Evolutionary conservation across 2,329 filamentous ascomycete species (phyloP), one percentile per base, ranked within the genome.

Genomic region (Bipolaris oryzae): DNA sequence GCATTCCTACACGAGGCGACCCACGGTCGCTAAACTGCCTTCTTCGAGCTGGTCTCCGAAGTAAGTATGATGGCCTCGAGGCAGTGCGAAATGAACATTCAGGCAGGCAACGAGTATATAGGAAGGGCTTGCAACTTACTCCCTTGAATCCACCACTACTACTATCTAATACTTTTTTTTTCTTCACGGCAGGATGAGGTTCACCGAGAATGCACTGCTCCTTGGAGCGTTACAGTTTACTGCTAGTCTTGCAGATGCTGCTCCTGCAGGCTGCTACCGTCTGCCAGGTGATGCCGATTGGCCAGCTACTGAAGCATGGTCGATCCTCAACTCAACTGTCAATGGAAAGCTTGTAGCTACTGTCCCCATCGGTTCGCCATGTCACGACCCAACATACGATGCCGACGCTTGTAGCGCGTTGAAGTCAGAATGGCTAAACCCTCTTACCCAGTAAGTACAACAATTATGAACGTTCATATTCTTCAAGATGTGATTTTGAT

Each of bases 271-370:
- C 9, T 63, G 58, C 45, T 53, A 53, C 35, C 63, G 57, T 42
- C 43, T 60, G 48, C 77, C 76, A 16, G 66, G 69, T 5, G 76
- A 78, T 55, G 52, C 55, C 37, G 74, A 69, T 59, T 79, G 77
- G 77, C 76, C 61, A 15, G 60, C 67, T 3, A n/a, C 57, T 1
- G 54, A 64, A 5, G 57, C 58, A n/a, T 78, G 77, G 76, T 53
- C 61, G 3, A 50, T 61, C 7, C 62, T 79, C 34, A 79, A 79
- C 61, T 55, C 52, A 43, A 76, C 76, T 3, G 71, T 79, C 5
- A 68, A 64, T 23, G 77, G 77, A 41, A 71, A 70, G 50, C 64
- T 79, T 46, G 61, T 79, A 9, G 67, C 71, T 3, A 79, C 77
- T 15, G 70, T 77, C 4, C 77, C 77, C 15, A 68, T 79, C 15